Conservation (phyloP, 176 grass and related monocot species). For the Oryza glaberrima region DNA sequence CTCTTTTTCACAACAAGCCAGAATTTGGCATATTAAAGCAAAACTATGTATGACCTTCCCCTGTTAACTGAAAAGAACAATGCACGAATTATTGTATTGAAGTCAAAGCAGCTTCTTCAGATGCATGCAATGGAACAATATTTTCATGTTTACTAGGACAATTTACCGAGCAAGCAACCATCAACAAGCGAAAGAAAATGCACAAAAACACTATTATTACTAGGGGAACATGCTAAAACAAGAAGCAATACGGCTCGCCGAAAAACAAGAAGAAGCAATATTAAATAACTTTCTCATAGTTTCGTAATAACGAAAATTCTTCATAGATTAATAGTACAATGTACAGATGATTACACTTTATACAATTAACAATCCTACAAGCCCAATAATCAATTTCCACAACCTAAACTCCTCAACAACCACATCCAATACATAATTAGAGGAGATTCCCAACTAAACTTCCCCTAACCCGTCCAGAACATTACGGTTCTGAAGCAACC, state of each 20-base stretch:
- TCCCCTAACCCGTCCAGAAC: conserved; percentile 37
- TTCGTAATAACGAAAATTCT: background rate
- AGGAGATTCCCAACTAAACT: conserved; percentile 34
- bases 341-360: conserved; percentile 40
- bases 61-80: background rate
- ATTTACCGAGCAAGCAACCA: background rate
- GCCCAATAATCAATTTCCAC: conserved; percentile 26
- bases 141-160: background rate
- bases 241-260: background rate
- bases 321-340: conserved; percentile 42
- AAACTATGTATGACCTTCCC: background rate
- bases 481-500: conserved; percentile 11
- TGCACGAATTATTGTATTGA: background rate
- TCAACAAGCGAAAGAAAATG: background rate
- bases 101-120: conserved; percentile 9
- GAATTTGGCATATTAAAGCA: conserved; percentile 3
- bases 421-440: conserved; percentile 37
- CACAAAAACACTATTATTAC: background rate
- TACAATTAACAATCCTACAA: conserved; percentile 54
- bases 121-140: background rate
- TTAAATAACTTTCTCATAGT: background rate
- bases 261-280: conserved; percentile 11
- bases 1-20: conserved; percentile 2
- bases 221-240: background rate
- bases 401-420: conserved; percentile 33